These are phyloP conservation scores for Naganishia onofrii DNA, from an alignment of 768 basidiomycete species.

Conservation along the genomic window DNA sequence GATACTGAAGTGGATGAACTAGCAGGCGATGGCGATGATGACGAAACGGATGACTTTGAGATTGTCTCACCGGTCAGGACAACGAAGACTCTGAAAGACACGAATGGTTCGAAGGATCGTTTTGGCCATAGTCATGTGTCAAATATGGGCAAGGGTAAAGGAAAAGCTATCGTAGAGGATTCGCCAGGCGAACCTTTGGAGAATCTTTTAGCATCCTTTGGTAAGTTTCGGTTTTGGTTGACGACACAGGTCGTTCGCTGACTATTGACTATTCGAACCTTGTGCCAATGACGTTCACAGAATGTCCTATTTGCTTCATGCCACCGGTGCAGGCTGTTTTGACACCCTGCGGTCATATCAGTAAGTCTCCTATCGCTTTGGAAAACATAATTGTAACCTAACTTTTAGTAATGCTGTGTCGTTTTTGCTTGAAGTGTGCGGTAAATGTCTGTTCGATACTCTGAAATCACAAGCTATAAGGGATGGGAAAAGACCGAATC, in stretches of 20 bases:
- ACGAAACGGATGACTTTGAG: conserved; percentile 20
- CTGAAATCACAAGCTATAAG: conserved; percentile 33
- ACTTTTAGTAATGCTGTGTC: neutral
- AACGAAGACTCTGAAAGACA: neutral
- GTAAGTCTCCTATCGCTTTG: neutral
- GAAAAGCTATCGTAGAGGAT: neutral
- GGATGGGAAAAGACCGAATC: conserved; percentile 23
- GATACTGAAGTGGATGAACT: conserved; percentile 3
- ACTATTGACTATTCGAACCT: neutral
- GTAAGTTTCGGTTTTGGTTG: conserved; percentile 7
- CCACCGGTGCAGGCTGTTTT: conserved; percentile 31
- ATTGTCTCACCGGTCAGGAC: neutral
- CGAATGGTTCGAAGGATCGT: neutral
- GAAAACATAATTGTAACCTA: neutral
- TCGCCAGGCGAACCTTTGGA: conserved; percentile 17
- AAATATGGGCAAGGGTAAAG: conserved; percentile 21
- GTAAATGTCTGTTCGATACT: conserved; percentile 31
- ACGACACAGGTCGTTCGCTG: too few species aligned
- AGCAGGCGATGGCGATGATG: conserved; percentile 1
- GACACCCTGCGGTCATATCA: conserved; percentile 33
- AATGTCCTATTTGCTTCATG: conserved; percentile 33
- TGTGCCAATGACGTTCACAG: conserved; percentile 1
- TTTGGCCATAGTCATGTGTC: too few species aligned
- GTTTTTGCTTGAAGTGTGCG: conserved; percentile 21
- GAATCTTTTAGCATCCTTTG: conserved; percentile 20